Conservation (phyloP, 2,329 filamentous ascomycete species). For the Bipolaris cookei region DNA sequence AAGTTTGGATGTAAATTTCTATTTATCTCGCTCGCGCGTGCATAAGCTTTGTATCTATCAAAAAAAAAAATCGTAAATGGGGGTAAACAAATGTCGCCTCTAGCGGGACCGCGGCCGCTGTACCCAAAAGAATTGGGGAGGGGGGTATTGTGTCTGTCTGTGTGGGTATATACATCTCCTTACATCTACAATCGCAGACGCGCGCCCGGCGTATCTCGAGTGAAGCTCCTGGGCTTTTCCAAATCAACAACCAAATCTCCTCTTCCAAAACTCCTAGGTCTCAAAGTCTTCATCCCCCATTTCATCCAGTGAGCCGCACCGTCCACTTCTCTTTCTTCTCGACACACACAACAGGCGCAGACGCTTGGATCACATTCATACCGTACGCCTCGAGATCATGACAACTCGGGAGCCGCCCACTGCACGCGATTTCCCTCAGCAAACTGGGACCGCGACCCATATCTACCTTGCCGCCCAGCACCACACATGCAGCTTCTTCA, state of each 20-base stretch:
- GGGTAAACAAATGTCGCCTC: background rate
- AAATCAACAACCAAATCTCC: background rate
- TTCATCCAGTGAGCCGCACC: background rate
- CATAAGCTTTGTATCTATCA: background rate
- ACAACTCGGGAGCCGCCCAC: constrained; percentile 17
- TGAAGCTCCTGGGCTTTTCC: too few relatives aligned
- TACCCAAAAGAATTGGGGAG: too few relatives aligned
- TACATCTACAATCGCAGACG: too few relatives aligned
- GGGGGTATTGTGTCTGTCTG: too few relatives aligned
- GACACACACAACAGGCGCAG: constrained; percentile 6
- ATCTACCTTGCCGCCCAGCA: constrained; percentile 22
- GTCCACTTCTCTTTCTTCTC: background rate
- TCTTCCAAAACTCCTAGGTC: background rate
- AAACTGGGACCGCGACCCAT: constrained; percentile 23
- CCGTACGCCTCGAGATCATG: constrained; percentile 24
- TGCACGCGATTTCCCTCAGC: constrained; percentile 16
- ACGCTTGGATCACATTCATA: constrained; percentile 2
- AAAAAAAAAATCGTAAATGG: background rate
- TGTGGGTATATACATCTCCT: too few relatives aligned
- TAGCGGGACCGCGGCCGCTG: background rate
- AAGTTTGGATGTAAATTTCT: too few relatives aligned
- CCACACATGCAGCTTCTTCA: constrained; percentile 21
- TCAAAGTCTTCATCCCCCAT: background rate
- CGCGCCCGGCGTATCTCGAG: too few relatives aligned
- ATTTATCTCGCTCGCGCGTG: background rate